Percentiles rank a stretch among this genome's conserved stretches.
Evolutionary conservation across 2,329 filamentous ascomycete species (phyloP).

Genomic region (Pestalotiopsis fici): DNA sequence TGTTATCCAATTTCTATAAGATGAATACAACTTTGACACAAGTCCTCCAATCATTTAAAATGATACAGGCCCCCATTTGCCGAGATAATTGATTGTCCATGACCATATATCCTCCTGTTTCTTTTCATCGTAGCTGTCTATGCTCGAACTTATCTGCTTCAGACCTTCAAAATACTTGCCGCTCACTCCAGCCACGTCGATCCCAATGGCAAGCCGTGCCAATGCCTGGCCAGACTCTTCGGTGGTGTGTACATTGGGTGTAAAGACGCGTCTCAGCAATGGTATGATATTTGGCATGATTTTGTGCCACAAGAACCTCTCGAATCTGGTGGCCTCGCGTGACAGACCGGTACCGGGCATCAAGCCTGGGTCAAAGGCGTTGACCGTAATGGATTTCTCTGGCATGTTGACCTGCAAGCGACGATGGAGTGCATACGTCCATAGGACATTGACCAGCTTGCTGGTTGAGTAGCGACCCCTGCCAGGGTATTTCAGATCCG

Average conservation of each 20-base stretch:
- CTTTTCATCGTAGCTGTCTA: constrained; percentile 40
- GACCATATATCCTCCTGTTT: constrained; percentile 51
- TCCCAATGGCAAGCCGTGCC: constrained; percentile 38
- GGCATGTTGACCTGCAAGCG: constrained; percentile 27
- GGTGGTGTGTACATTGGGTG: constrained; percentile 37
- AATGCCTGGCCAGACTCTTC: constrained; percentile 40
- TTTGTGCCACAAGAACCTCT: constrained; percentile 33
- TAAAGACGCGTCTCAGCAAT: constrained; percentile 30
- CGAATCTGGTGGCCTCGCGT: constrained; percentile 28
- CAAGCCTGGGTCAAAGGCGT: constrained; percentile 45
- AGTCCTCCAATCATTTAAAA: background rate
- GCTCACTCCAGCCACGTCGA: constrained; percentile 31
- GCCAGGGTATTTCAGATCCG: constrained; percentile 27
- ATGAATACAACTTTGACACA: too few species aligned
- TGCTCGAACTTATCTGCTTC: constrained; percentile 39
- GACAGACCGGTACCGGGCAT: constrained; percentile 48
- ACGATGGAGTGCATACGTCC: constrained; percentile 43
- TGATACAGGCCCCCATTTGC: background rate
- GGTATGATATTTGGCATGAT: constrained; percentile 36
- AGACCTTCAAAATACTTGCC: constrained; percentile 46
- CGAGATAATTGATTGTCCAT: constrained; percentile 37
- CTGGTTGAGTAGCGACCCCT: constrained; percentile 41
- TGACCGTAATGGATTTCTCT: constrained; percentile 35
- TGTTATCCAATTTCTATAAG: too few species aligned
- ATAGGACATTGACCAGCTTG: constrained; percentile 51